These are phyloP conservation scores for Fusarium sp. DNA, from an alignment of 2,329 filamentous ascomycete species.

Conservation along the genomic window DNA sequence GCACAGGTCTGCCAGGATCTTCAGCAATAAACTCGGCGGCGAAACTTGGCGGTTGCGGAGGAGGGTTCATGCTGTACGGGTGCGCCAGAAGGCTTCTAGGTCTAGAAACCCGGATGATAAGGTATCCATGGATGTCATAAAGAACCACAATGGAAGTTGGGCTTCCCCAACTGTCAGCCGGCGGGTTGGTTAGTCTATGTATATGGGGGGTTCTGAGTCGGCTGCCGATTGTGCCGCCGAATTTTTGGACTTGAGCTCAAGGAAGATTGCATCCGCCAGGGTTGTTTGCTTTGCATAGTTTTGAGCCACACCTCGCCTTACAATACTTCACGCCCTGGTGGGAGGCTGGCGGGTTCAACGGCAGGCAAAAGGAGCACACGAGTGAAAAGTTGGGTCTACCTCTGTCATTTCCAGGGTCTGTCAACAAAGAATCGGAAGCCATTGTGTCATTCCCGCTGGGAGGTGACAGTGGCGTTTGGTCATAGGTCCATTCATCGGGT, in stretches of 20 bases:
- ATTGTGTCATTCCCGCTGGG: constrained; percentile 44
- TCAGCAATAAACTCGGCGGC: constrained; percentile 48
- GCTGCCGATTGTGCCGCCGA: constrained; percentile 45
- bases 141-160: constrained; percentile 26
- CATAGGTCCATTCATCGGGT: constrained; percentile 33
- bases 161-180: constrained; percentile 29
- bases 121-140: constrained; percentile 36
- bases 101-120: constrained; percentile 29
- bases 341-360: constrained; percentile 35
- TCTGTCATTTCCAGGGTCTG: constrained; percentile 30
- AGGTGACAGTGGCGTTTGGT: constrained; percentile 49
- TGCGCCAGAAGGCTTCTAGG: constrained; percentile 28
- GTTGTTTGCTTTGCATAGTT: constrained; percentile 25
- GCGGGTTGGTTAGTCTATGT: constrained; percentile 33
- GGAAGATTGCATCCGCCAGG: constrained; percentile 38
- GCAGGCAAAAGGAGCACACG: constrained; percentile 37
- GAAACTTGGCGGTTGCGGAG: constrained; percentile 38
- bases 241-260: constrained; percentile 41
- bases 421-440: constrained; percentile 35
- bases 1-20: constrained; percentile 45
- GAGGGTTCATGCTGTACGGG: constrained; percentile 40
- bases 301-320: constrained; percentile 40
- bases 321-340: constrained; percentile 35
- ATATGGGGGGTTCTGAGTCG: constrained; percentile 40
- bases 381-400: constrained; percentile 34